Base-by-base conservation (phyloP, 2,329 filamentous ascomycete species). In the Aspergillus pseudotamarii region DNA sequence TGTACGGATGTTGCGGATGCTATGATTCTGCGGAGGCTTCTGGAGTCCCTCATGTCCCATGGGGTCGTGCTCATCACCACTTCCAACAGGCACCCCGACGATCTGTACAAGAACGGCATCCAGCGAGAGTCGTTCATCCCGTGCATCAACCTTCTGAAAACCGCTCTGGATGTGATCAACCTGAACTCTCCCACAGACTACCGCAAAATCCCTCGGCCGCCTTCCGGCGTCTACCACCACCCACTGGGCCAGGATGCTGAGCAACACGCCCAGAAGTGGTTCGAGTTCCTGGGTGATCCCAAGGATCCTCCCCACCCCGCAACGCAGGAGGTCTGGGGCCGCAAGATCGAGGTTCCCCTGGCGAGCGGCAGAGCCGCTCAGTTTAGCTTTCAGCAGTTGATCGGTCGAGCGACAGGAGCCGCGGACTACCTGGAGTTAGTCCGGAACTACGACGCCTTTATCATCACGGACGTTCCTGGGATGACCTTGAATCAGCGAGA, bases 1-100 rank as follows among this genome's bases (percentile, higher is more conserved):
- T 97, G 94, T 75, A 99, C 95, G 45, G 95, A 99, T 79, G 94
- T 99, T 36, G 95, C 95, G 19, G 94, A 98, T 81, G 95, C 95
- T 71, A 99, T 99, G 95, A 99, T 99, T 71, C 78, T 99, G 69
- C 86, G 95, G 71, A 86, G 92, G 84, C 89, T 99, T 6, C 87
- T 99, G 10, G 94, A 98, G 78, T 86, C 88, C 1, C 86, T 99
- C 60, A 97, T 98, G 93, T 91, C 92, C 4, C 94, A 98, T 73
- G 95, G 95, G n/a, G 93, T 97, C 3, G 94, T 98, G 19, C 85
- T 99, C 58, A 91, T 99, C 36, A 98, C 95, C 8, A 99, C 95
- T 0, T 96, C 93, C 9, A 99, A 99, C 79, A 87, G 95, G n/a
- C 94, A 97, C 71, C 95, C 95, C 0, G 89, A 96, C 72, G 94